Evolutionary conservation across 805 yeast genomes (phyloP).

Genomic region (Kockiozyma suomiensis): DNA sequence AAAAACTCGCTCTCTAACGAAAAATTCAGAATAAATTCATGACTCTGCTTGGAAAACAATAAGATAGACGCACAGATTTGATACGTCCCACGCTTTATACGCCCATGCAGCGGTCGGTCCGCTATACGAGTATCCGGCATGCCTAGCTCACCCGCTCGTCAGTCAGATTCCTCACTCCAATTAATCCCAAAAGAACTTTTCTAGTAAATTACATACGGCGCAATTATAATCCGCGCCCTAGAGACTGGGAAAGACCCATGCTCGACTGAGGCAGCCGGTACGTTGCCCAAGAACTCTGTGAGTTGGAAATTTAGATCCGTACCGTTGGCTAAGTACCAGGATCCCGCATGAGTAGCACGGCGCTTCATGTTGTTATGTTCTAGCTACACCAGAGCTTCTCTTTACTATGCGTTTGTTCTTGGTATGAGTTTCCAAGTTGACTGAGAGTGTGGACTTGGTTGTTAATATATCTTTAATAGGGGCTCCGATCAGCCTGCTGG

Average conservation of each 20-base stretch:
- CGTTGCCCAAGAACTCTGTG: constrained; percentile 49
- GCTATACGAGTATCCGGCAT: constrained; percentile 89
- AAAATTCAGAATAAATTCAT: not conserved
- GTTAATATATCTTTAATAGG: too few species aligned
- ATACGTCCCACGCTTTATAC: constrained; percentile 67
- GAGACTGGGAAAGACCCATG: constrained; percentile 38
- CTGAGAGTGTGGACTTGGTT: too few species aligned
- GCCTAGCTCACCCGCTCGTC: constrained; percentile 46
- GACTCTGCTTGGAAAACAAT: not conserved
- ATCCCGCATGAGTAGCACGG: constrained; percentile 85
- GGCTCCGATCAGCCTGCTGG: not conserved
- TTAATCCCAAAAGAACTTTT: not conserved
- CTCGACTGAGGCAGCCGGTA: constrained; percentile 35
- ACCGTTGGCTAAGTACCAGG: constrained; percentile 72
- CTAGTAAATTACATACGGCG: constrained; percentile 48
- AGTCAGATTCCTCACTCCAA: constrained; percentile 11
- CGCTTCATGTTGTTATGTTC: constrained; percentile 39
- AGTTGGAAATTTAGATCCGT: constrained; percentile 54
- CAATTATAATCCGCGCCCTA: constrained; percentile 57
- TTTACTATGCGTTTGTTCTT: too few species aligned
- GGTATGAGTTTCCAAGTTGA: too few species aligned
- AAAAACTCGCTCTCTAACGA: constrained; percentile 56
- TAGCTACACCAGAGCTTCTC: not conserved
- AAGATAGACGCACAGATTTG: constrained; percentile 43
- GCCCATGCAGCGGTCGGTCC: constrained; percentile 78